phyloP scores from a whole-genome alignment of 2,329 filamentous ascomycete genomes.

The Rhynchosporium agropyri region DNA sequence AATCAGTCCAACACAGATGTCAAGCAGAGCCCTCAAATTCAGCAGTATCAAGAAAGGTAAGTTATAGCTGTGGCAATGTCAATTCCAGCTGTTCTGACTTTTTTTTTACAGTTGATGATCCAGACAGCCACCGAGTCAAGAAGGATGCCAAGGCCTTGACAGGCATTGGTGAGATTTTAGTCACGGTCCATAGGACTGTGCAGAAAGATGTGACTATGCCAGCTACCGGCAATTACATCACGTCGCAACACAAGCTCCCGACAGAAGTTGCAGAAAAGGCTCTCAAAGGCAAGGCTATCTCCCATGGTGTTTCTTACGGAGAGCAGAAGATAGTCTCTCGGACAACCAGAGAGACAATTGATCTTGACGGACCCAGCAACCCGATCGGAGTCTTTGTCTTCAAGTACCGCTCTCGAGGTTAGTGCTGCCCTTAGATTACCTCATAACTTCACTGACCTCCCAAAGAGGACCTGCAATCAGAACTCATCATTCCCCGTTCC shows the following conservation, averaged over 20 bases:
- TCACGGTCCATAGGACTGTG: slow-evolving; percentile 22
- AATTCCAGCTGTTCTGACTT: neutral
- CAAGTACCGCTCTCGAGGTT: slow-evolving; percentile 31
- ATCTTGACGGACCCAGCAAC: slow-evolving; percentile 19
- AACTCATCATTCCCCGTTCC: slow-evolving; percentile 33
- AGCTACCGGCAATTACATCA: neutral
- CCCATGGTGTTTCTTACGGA: slow-evolving; percentile 25
- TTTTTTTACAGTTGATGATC: slow-evolving; percentile 27
- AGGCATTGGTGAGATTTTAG: slow-evolving; percentile 28
- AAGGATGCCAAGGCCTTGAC: slow-evolving; percentile 25
- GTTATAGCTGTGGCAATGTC: neutral
- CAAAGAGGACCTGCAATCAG: slow-evolving; percentile 29
- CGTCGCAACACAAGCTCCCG: slow-evolving; percentile 11
- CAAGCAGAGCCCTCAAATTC: slow-evolving; percentile 27
- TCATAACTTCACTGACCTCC: neutral
- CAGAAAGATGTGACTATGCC: neutral
- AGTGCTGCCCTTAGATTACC: neutral
- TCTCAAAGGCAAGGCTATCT: slow-evolving; percentile 27
- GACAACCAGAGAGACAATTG: slow-evolving; percentile 12
- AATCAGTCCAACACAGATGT: slow-evolving; percentile 20
- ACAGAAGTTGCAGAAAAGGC: slow-evolving; percentile 26
- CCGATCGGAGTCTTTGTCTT: slow-evolving; percentile 31
- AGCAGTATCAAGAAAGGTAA: slow-evolving; percentile 24
- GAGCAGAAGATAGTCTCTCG: slow-evolving; percentile 20
- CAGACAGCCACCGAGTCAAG: slow-evolving; percentile 25